Conservation (phyloP, 495 filamentous ascomycete species). For the Penicillium robsamsonii region DNA sequence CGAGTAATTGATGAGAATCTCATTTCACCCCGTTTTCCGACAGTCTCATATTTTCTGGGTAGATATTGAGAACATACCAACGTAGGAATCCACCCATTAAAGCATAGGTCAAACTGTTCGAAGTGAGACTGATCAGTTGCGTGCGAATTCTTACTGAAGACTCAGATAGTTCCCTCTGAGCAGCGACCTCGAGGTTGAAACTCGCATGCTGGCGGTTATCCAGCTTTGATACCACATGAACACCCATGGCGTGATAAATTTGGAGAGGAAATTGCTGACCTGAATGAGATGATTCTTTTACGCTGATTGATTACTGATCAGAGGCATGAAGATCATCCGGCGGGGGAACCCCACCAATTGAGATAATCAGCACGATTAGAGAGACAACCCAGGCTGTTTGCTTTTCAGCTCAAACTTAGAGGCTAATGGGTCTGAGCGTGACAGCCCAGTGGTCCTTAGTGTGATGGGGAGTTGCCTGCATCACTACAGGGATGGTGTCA, state of each 20-base stretch:
- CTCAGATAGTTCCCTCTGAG: neutral
- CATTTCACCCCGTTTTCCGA: neutral
- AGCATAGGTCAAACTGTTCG: constrained; percentile 58
- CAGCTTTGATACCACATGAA: constrained; percentile 30
- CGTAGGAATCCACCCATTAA: constrained; percentile 41
- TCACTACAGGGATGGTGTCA: too few relatives aligned
- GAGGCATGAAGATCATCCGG: neutral
- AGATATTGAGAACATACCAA: constrained; percentile 40
- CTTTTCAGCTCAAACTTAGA: too few relatives aligned
- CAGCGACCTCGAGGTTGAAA: constrained; percentile 6
- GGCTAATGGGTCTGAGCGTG: too few relatives aligned
- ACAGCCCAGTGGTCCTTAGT: too few relatives aligned
- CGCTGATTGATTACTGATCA: constrained; percentile 5
- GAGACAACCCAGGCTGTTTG: too few relatives aligned
- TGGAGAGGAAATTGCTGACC: neutral
- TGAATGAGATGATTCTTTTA: neutral
- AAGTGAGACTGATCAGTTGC: constrained; percentile 46
- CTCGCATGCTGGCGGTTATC: constrained; percentile 25
- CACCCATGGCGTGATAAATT: constrained; percentile 8
- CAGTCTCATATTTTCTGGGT: neutral
- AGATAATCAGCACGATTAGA: too few relatives aligned
- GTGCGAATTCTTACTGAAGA: constrained; percentile 45
- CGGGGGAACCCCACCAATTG: constrained; percentile 2
- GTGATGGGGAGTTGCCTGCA: too few relatives aligned
- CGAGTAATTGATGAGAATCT: neutral